Evolutionary conservation across 73 alveolate genomes (phyloP).

Genomic region (Uronychia binucleata): DNA sequence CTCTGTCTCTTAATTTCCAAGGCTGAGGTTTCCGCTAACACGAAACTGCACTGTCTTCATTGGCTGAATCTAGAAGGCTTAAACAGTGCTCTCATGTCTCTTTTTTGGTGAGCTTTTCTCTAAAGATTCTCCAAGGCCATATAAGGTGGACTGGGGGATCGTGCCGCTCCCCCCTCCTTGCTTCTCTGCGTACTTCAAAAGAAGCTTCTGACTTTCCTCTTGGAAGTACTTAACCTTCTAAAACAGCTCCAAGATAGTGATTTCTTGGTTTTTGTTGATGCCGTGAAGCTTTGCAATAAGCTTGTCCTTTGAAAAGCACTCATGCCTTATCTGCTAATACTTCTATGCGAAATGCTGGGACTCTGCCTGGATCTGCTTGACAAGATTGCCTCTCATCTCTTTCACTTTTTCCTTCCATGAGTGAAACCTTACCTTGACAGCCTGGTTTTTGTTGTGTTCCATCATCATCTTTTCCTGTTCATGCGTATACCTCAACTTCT

Average conservation of each 20-base stretch:
- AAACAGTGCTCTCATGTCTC: too few species aligned
- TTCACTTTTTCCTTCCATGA: not conserved
- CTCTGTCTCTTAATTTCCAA: too few species aligned
- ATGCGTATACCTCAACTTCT: not conserved
- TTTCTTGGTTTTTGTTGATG: not conserved
- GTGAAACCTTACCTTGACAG: too few species aligned
- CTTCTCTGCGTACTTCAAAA: not conserved
- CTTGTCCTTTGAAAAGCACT: not conserved
- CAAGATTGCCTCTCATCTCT: not conserved
- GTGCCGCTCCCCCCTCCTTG: too few species aligned
- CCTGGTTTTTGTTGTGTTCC: not conserved
- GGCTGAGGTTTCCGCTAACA: too few species aligned
- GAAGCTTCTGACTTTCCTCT: not conserved
- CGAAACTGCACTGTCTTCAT: too few species aligned
- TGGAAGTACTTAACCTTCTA: not conserved
- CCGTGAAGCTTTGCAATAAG: not conserved
- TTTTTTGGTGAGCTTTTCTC: too few species aligned
- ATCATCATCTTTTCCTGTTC: not conserved
- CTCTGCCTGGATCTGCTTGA: not conserved
- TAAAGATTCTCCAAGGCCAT: too few species aligned
- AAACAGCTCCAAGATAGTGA: not conserved
- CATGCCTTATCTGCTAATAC: not conserved
- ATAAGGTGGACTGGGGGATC: too few species aligned
- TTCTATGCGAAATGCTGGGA: not conserved
- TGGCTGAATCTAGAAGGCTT: too few species aligned